phyloP scores from a whole-genome alignment of 116 monocot genomes.

The Papilionanthe hybrid region DNA sequence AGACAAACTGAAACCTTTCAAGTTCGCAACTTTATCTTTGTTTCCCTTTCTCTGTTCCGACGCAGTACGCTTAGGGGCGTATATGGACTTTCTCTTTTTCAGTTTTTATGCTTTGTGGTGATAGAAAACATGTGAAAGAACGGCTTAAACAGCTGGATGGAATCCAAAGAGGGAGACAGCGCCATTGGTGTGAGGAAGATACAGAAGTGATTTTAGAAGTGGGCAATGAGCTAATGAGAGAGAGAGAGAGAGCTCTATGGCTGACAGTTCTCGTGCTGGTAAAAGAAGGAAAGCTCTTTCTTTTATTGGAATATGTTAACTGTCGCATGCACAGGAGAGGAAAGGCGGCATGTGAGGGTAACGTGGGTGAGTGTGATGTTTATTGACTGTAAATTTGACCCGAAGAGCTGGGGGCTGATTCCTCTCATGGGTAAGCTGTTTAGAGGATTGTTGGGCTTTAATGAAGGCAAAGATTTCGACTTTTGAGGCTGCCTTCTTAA shows the following conservation, averaged over 20 bases:
- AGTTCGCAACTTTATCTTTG: not conserved
- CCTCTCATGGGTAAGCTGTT: not conserved
- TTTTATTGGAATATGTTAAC: not conserved
- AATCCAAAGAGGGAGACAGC: slow-evolving; percentile 7
- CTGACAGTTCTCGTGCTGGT: slow-evolving; percentile 3
- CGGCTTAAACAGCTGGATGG: slow-evolving; percentile 8
- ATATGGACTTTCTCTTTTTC: not conserved
- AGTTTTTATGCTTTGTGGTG: not conserved
- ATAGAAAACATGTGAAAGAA: slow-evolving; percentile 4
- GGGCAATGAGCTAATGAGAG: not conserved
- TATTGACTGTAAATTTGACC: slow-evolving; percentile 6
- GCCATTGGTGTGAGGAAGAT: not conserved
- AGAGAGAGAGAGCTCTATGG: not conserved
- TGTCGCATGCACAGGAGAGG: not conserved
- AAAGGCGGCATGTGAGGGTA: slow-evolving; percentile 7
- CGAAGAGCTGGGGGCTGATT: not conserved
- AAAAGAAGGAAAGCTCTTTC: not conserved
- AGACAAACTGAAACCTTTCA: not conserved
- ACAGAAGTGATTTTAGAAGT: not conserved
- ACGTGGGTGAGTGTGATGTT: slow-evolving; percentile 10
- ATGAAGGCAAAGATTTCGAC: not conserved
- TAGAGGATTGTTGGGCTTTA: not conserved
- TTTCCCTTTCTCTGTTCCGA: not conserved
- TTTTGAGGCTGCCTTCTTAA: not conserved
- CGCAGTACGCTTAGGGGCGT: not conserved